phyloP scores from a whole-genome alignment of 768 basidiomycete species.

The Kwoniella botswanensis region DNA sequence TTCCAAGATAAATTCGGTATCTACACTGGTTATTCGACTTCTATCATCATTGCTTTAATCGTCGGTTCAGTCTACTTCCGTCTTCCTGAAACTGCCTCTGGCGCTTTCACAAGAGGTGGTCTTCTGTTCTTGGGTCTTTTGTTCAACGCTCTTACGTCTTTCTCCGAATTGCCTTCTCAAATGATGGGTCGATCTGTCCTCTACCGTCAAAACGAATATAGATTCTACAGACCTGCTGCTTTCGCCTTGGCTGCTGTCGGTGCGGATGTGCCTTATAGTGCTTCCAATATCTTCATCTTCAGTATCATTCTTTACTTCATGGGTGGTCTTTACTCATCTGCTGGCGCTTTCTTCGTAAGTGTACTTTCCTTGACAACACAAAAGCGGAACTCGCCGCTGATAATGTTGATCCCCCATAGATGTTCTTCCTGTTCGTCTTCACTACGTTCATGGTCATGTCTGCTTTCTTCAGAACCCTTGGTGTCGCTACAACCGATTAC shows the following conservation, averaged over 20 bases:
- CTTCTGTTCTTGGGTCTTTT: conserved; percentile 69
- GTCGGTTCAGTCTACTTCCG: conserved; percentile 74
- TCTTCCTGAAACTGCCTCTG: conserved; percentile 72
- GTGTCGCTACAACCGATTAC: conserved; percentile 57
- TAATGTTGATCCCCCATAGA: conserved; percentile 33
- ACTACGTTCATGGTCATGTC: conserved; percentile 74
- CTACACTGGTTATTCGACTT: conserved; percentile 69
- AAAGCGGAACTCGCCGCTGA: not conserved
- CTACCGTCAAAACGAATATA: conserved; percentile 60
- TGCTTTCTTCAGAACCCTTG: conserved; percentile 76
- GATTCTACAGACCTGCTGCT: conserved; percentile 61
- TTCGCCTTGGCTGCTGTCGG: conserved; percentile 53
- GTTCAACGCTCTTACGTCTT: conserved; percentile 61
- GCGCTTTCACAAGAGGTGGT: conserved; percentile 85
- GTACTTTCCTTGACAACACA: not conserved
- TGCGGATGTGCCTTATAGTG: conserved; percentile 61
- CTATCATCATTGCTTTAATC: conserved; percentile 60
- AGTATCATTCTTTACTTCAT: conserved; percentile 58
- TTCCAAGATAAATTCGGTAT: conserved; percentile 80
- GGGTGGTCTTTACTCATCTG: conserved; percentile 58
- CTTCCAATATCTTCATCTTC: conserved; percentile 55
- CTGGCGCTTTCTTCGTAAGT: conserved; percentile 53
- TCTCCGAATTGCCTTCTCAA: conserved; percentile 62
- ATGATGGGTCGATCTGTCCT: conserved; percentile 75
- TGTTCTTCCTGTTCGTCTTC: conserved; percentile 63